Conservation (phyloP, 805 yeast genomes). For the Alloascoidea hylecoeti region DNA sequence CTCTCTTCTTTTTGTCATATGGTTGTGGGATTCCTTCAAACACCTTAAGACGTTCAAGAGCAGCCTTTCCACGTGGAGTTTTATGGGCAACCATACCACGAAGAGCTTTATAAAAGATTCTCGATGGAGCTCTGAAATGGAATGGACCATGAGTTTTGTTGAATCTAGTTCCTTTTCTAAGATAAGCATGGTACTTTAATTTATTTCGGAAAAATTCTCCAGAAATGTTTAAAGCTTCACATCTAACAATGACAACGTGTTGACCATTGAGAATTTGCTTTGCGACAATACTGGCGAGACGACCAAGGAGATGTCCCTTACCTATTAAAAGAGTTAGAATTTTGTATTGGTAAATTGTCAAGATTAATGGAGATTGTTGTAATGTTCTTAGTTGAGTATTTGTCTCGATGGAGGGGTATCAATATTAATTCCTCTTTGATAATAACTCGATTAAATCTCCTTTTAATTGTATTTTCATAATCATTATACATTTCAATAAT, state of each 20-base stretch:
- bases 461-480: too few relatives aligned
- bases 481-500: too few relatives aligned
- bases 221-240: slow-evolving; percentile 94
- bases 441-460: too few relatives aligned
- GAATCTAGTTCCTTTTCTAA: slow-evolving; percentile 98
- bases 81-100: slow-evolving; percentile 99
- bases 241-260: slow-evolving; percentile 93
- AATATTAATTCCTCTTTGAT: too few relatives aligned
- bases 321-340: slow-evolving; percentile 21
- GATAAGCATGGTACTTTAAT: slow-evolving; percentile 99
- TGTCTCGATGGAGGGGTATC: too few relatives aligned
- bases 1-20: slow-evolving; percentile 99
- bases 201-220: slow-evolving; percentile 99
- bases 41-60: slow-evolving; percentile 97
- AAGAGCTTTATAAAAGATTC: slow-evolving; percentile 98
- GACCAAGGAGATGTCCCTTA: slow-evolving; percentile 99
- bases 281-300: slow-evolving; percentile 97
- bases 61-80: slow-evolving; percentile 99
- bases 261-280: slow-evolving; percentile 98
- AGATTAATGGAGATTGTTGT: too few relatives aligned
- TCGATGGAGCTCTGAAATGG: slow-evolving; percentile 99
- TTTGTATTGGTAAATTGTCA: not conserved
- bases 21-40: slow-evolving; percentile 99
- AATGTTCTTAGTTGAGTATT: too few relatives aligned
- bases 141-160: slow-evolving; percentile 99